Evolutionary conservation across 257 asterid species (phyloP).

Genomic region (Ocimum tenuiflorum): DNA sequence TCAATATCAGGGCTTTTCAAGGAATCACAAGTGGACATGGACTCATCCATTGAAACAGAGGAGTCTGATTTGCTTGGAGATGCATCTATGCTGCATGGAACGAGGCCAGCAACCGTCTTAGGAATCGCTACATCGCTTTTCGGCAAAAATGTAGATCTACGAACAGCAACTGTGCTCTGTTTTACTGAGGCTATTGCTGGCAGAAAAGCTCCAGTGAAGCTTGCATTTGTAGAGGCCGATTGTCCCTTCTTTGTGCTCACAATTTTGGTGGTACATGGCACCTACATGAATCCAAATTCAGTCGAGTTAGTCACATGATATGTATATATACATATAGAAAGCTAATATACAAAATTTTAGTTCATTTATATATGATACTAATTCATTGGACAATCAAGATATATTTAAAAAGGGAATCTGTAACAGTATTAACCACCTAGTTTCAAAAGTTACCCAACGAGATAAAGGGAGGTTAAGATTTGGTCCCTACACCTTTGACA

Average conservation of each 20-base stretch:
- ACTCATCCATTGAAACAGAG: slow-evolving; percentile 75
- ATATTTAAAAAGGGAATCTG: background rate
- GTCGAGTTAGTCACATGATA: too few species aligned
- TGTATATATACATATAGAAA: too few species aligned
- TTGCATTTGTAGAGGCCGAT: slow-evolving; percentile 34
- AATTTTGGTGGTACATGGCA: slow-evolving; percentile 53
- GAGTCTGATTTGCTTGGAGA: slow-evolving; percentile 54
- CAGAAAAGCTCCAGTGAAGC: slow-evolving; percentile 29
- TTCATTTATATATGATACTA: too few species aligned
- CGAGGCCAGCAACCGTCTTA: slow-evolving; percentile 18
- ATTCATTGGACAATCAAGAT: background rate
- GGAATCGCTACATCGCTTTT: slow-evolving; percentile 29
- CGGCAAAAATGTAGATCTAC: slow-evolving; percentile 30
- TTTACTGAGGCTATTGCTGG: slow-evolving; percentile 34
- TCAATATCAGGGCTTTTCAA: slow-evolving; percentile 80
- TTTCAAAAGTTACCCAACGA: too few species aligned
- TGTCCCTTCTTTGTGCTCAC: slow-evolving; percentile 60
- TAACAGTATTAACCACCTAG: too few species aligned
- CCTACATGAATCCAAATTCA: slow-evolving; percentile 38
- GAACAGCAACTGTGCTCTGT: slow-evolving; percentile 28
- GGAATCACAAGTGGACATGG: slow-evolving; percentile 80
- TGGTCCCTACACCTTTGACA: slow-evolving; percentile 9
- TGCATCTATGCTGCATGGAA: slow-evolving; percentile 27
- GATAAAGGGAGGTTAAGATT: too few species aligned
- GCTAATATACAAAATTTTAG: too few species aligned